Base-by-base conservation (phyloP, 441 rosid species). In the Corymbia calophylla region DNA sequence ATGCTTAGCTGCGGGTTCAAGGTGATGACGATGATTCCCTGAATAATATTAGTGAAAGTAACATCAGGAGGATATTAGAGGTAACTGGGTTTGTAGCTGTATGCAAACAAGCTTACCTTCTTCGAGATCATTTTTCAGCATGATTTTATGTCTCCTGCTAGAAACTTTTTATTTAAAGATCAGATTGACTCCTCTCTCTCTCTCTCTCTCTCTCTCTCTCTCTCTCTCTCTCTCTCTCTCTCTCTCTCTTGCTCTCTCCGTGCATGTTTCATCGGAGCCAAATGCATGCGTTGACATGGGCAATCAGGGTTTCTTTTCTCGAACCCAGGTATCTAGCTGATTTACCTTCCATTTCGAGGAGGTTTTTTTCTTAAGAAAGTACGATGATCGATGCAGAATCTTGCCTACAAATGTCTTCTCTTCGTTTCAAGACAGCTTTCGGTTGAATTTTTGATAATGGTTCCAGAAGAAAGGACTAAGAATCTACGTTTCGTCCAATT, bases 21-120 rank as follows among this genome's bases (percentile, higher is more conserved):
- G 95, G 91, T 90, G 95, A 92, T 90, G 95, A 90, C 89, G 91
- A 19, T 73, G 82, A 73, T 73, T 39, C 49, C 95, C 91, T 87
- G 90, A 92, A 88, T 48, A 86, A 89, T 90, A 90, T 89, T 90
- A 89, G 91, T 87, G 91, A 62, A 88, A 92, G 56, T 89, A 80
- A 93, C 92, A 93, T 90, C 47, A 88, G 86, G 88, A 70, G 85
- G 88, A 90, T 88, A 89, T 31, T 53, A 88, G 32, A 53, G 88
- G 29, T 90, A 35, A 14, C 55, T 27, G 87, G 14, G 87, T 54
- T 7, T 85, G 87, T 19, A 53, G 60, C 35, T 6, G 56, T 54
- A 54, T 51, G 60, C 60, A 19, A 85, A 85, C 87, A 54, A 85
- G 87, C 55, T 73, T 73, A 23, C 82, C 49, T 21, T 73, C 82